Percentiles rank a stretch among this genome's conserved stretches.
Conservation (phyloP, 164 flowering plant genomes). For the Nymphaea colorata region DNA sequence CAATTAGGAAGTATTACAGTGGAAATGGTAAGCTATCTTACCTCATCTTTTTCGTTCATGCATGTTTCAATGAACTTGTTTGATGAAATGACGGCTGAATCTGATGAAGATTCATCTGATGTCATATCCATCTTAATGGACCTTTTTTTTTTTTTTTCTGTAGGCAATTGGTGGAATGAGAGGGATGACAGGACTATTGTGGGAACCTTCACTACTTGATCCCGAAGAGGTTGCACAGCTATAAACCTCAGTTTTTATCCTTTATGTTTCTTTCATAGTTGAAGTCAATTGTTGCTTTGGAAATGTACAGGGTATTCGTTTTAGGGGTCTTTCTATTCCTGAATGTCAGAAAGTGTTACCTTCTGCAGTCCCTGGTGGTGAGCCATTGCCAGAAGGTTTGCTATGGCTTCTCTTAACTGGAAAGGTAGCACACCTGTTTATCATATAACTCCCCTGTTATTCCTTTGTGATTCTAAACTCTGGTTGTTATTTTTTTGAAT, state of each 20-base stretch:
- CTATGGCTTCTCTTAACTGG: conserved; percentile 95
- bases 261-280: not conserved
- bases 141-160: not conserved
- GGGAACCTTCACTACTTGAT: conserved; percentile 96
- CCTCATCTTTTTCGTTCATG: not conserved
- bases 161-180: conserved; percentile 89
- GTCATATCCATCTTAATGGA: not conserved
- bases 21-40: conserved; percentile 64
- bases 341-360: conserved; percentile 90
- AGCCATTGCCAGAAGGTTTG: conserved; percentile 93
- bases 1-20: conserved; percentile 86
- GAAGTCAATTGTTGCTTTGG: not conserved
- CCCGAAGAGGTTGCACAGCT: conserved; percentile 37
- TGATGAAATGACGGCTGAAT: not conserved
- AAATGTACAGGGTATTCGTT: conserved; percentile 73
- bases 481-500: too few species aligned
- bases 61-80: not conserved
- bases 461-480: not conserved
- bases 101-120: not conserved
- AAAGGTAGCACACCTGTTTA: conserved; percentile 35
- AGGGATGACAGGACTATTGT: conserved; percentile 91
- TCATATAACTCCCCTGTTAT: not conserved
- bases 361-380: conserved; percentile 69
- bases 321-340: conserved; percentile 86
- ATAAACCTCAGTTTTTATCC: not conserved